Conservation (phyloP, 768 basidiomycete genomes). For the Leucogyrophana mollusca region DNA sequence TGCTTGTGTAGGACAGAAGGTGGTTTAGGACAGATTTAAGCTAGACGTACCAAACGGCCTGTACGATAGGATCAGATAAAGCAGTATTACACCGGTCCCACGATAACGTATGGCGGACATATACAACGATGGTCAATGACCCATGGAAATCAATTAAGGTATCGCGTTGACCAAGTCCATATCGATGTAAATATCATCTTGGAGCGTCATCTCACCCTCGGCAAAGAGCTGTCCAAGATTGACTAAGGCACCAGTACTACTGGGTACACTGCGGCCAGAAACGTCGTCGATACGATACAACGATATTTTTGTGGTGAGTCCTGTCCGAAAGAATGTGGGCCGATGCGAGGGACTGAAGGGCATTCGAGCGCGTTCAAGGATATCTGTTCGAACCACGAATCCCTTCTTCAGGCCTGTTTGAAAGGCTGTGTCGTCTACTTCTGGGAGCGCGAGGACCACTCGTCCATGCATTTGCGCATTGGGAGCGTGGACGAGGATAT, state of each 20-base stretch:
- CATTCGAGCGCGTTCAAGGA: constrained; percentile 6
- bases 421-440: neutral
- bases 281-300: neutral
- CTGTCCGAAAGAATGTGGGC: constrained; percentile 2
- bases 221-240: neutral
- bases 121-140: neutral
- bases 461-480: constrained; percentile 7
- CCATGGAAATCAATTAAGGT: neutral
- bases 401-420: neutral
- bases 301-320: neutral
- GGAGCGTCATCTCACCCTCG: neutral
- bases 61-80: no score
- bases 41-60: no score
- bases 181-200: constrained; percentile 2
- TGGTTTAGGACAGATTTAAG: no score
- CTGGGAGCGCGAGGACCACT: neutral
- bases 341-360: neutral
- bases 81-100: no score
- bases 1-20: no score
- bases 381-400: neutral
- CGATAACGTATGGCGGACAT: constrained; percentile 4
- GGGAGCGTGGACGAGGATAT: constrained; percentile 6
- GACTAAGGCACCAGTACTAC: no score
- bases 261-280: no score
- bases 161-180: constrained; percentile 1